Base-by-base conservation (phyloP, 2,329 filamentous ascomycete genomes). In the Pseudogymnoascus sp. region DNA sequence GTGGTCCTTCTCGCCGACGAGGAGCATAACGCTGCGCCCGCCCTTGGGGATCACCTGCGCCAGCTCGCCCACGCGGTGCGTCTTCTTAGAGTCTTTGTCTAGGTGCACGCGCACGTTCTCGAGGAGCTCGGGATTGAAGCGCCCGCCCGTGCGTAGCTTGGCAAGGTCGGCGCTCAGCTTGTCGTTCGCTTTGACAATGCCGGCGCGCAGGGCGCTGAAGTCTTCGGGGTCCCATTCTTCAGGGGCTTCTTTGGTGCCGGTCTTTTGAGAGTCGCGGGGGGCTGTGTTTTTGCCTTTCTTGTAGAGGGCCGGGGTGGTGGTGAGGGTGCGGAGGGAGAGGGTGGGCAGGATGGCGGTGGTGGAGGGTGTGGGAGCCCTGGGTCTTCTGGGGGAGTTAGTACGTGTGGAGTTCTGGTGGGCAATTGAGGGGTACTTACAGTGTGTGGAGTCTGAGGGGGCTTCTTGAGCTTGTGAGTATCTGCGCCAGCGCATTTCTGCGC, bases 11-110 rank as follows among this genome's bases (percentile, higher is more conserved):
- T 90, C 88, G 12, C 85, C 83, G 40, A 84, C 84, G 21, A 88
- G 72, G n/a, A 90, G 77, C 64, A 84, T 82, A 31, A 89, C 73
- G 68, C 79, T 79, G 63, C 86, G 75, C 10, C 86, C 80, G 25
- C 81, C 86, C 69, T 87, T 86, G 0, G 85, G 84, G 40, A 89
- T 78, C 14, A 90, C 84, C 70, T 89, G 87, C 2, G 86, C 87
- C 63, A 90, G 70, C 70, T 89, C 86, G 8, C 81, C 79, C 60
- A 90, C 69, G 66, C 76, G 79, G 59, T 83, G 78, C 1, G 75
- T 82, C 64, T 82, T 77, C 64, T 81, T 84, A 21, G 70, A 72
- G 59, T 75, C 77, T 64, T 86, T 84, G 64, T 76, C 78, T 59
- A 87, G 69, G 60, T 81, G 76, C n/a, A 90, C 86, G 38, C 81